Conservation (phyloP, 2,329 filamentous ascomycete species). For the Penicillium italicum region DNA sequence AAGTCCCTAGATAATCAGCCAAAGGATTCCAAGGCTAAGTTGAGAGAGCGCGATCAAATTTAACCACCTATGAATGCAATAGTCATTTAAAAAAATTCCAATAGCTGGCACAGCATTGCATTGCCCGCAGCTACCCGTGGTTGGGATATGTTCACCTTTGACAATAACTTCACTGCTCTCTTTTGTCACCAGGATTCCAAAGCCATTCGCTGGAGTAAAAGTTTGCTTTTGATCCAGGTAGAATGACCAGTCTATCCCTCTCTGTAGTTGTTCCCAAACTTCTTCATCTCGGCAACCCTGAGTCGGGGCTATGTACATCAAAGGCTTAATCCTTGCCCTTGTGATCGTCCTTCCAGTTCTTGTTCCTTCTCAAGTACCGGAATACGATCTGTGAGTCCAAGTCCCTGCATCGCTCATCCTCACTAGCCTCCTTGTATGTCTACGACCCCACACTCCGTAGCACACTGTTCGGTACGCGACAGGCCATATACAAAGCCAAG, state of each 20-base stretch:
- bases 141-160: background rate
- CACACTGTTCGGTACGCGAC: constrained; percentile 48
- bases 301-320: background rate
- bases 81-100: background rate
- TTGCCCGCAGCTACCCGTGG: background rate
- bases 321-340: background rate
- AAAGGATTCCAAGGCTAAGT: background rate
- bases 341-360: constrained; percentile 44
- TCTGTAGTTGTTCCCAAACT: background rate
- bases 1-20: background rate
- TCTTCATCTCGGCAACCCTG: background rate
- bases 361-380: constrained; percentile 53
- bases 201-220: background rate
- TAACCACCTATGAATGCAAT: background rate
- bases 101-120: no score
- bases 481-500: constrained; percentile 54
- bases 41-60: background rate
- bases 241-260: background rate
- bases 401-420: constrained; percentile 51
- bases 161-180: background rate
- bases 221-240: background rate
- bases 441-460: constrained; percentile 50
- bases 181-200: background rate
- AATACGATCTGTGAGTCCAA: constrained; percentile 58
- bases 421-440: constrained; percentile 52